phyloP scores from a whole-genome alignment of 192 early-diverging fungal species.

The Chytriomyces confervae region DNA sequence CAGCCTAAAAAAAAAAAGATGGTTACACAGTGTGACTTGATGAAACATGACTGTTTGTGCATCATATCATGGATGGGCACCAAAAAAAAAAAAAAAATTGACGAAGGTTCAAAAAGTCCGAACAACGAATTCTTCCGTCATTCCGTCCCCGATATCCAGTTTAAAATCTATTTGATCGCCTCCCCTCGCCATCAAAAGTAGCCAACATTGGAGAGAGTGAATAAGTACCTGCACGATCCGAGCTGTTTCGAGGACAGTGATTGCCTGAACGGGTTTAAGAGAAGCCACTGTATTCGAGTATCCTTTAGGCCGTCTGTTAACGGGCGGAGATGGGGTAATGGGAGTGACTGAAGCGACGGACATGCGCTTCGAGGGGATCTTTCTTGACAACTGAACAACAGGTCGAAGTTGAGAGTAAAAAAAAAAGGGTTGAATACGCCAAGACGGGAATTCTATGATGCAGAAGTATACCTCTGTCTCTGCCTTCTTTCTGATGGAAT shows the following conservation, averaged over 20 bases:
- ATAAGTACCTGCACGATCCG: conserved; percentile 53
- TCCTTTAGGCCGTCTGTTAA: background rate
- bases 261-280: conserved; percentile 81
- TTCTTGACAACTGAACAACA: conserved; percentile 4
- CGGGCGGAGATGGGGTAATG: background rate
- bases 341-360: conserved; percentile 9
- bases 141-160: background rate
- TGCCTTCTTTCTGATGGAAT: conserved; percentile 56
- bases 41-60: background rate
- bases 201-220: background rate
- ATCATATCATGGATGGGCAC: background rate
- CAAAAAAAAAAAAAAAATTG: background rate
- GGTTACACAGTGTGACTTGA: background rate
- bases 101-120: background rate
- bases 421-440: background rate
- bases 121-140: background rate
- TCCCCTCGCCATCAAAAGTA: too few relatives aligned
- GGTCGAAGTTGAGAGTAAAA: background rate
- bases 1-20: conserved; percentile 35
- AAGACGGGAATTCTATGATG: background rate
- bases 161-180: background rate
- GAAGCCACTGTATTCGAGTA: conserved; percentile 84
- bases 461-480: conserved; percentile 46
- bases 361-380: conserved; percentile 18
- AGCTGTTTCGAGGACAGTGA: conserved; percentile 71